Conservation (phyloP, 1,284 basidiomycete genomes). For the Trametes sp. region DNA sequence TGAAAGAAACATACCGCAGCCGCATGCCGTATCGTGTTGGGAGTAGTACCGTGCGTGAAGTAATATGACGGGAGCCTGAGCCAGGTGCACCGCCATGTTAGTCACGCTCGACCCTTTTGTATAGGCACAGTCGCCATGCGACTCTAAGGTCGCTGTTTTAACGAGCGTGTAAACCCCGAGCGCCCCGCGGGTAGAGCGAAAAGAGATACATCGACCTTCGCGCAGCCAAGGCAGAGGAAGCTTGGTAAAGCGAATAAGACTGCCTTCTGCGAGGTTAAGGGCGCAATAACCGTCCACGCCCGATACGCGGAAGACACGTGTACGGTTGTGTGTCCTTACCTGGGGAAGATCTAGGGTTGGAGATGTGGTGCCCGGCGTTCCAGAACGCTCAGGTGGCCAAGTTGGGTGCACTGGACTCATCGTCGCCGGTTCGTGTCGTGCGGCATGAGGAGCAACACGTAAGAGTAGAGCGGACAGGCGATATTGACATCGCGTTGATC, state of each 20-base stretch:
- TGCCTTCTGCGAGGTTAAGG: neutral
- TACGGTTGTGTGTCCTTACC: neutral
- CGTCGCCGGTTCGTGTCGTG: neutral
- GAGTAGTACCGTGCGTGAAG: neutral
- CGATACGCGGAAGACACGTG: conserved; percentile 1
- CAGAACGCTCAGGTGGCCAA: neutral
- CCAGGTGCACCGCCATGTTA: neutral
- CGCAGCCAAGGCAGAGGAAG: neutral
- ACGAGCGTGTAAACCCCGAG: neutral
- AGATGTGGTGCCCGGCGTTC: neutral
- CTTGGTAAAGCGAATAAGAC: conserved; percentile 2
- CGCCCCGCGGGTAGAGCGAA: conserved; percentile 1
- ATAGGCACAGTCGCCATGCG: neutral
- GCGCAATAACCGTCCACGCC: neutral
- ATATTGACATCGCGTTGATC: too few relatives aligned
- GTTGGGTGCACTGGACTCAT: neutral
- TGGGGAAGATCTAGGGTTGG: neutral
- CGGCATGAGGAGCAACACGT: neutral
- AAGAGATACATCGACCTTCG: neutral
- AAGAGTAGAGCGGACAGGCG: too few relatives aligned
- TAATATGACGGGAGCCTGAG: neutral
- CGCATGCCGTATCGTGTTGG: too few relatives aligned
- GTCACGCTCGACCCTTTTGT: neutral
- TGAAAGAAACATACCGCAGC: too few relatives aligned
- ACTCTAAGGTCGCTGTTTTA: too few relatives aligned